A percentile compares a stretch with the other conserved stretches of the same genome.
Conservation (phyloP, 352 stramenopile genomes). For the Blastocystis sp. region DNA sequence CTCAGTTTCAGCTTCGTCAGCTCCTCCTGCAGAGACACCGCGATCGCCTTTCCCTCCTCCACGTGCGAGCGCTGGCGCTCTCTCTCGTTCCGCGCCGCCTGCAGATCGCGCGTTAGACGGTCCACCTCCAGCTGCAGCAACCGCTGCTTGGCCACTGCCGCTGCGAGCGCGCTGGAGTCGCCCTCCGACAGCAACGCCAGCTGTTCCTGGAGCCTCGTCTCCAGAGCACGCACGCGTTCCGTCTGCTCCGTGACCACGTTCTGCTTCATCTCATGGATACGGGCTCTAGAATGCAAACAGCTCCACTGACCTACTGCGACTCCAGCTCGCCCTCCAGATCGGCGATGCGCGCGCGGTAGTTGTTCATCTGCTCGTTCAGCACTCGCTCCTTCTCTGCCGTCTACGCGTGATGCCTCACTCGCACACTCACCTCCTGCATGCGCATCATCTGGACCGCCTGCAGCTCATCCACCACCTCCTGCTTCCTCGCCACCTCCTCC, state of each 20-base stretch:
- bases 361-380: constrained; percentile 9
- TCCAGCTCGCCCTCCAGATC: not conserved
- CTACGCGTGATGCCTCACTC: not conserved
- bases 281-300: not conserved
- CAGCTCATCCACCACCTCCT: constrained; percentile 14
- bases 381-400: constrained; percentile 1
- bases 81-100: not conserved
- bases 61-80: not conserved
- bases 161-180: not conserved
- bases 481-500: not conserved
- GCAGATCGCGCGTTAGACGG: not conserved
- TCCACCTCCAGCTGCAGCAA: not conserved
- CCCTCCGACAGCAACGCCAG: not conserved
- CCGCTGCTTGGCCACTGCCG: not conserved
- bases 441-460: constrained; percentile 23
- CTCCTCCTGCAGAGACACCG: constrained; percentile 13
- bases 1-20: not conserved
- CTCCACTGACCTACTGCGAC: not conserved
- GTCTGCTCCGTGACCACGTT: not conserved
- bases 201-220: not conserved
- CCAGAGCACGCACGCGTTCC: not conserved
- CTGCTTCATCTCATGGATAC: not conserved
- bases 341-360: not conserved
- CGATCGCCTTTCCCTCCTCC: not conserved
- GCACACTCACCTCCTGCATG: not conserved